phyloP scores from a whole-genome alignment of 768 basidiomycete species.

The Gelatoporia subvermispora region DNA sequence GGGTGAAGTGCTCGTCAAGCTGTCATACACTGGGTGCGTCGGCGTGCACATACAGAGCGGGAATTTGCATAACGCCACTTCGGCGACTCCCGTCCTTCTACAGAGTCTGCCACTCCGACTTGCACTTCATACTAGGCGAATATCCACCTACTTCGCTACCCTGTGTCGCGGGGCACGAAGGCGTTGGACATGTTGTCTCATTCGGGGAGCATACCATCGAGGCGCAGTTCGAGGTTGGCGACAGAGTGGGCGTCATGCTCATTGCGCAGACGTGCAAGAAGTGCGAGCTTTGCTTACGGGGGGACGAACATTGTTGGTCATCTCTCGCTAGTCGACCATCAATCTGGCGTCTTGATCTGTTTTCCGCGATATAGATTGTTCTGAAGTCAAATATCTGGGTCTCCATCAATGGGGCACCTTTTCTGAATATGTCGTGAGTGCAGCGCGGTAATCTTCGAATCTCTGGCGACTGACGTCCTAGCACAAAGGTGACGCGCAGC shows the following conservation, averaged over 20 bases:
- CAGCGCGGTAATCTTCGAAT: too few relatives aligned
- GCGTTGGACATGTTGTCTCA: conserved; percentile 72
- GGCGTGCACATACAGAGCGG: neutral
- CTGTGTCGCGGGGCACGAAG: conserved; percentile 69
- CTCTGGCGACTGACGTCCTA: neutral
- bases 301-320: conserved; percentile 55
- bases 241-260: conserved; percentile 74
- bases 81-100: conserved; percentile 34
- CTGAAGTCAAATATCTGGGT: conserved; percentile 51
- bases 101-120: conserved; percentile 7
- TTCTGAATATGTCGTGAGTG: conserved; percentile 45
- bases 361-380: conserved; percentile 41
- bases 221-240: too few relatives aligned
- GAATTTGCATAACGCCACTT: too few relatives aligned
- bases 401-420: conserved; percentile 73
- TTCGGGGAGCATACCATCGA: conserved; percentile 53
- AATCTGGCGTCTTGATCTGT: too few relatives aligned
- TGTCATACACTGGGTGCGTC: conserved; percentile 75
- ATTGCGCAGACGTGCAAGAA: conserved; percentile 60
- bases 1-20: conserved; percentile 66
- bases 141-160: conserved; percentile 25
- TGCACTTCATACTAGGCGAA: conserved; percentile 2
- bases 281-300: conserved; percentile 64
- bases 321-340: too few relatives aligned
- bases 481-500: conserved; percentile 46